Percentiles rank a stretch among this genome's conserved stretches.
These are phyloP conservation scores for Kluyveromyces siamensis DNA, from an alignment of 805 yeast species.

Conservation along the genomic window DNA sequence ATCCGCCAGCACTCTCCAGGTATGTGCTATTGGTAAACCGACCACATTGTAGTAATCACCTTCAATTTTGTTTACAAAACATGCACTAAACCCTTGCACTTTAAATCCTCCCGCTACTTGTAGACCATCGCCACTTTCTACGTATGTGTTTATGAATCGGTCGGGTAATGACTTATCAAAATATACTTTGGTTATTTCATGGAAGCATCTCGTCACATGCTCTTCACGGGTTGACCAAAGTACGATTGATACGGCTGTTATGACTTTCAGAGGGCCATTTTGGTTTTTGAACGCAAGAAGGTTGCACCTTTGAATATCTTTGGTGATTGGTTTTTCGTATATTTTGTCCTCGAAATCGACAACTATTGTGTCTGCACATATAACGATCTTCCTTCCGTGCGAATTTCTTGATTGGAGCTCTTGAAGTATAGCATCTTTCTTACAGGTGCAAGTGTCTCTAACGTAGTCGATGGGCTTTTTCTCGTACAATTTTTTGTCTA, in stretches of 20 bases:
- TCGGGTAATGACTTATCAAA: constrained; percentile 41
- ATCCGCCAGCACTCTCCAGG: constrained; percentile 23
- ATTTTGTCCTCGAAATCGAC: constrained; percentile 45
- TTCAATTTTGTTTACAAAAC: constrained; percentile 48
- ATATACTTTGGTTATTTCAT: constrained; percentile 34
- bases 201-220: constrained; percentile 18
- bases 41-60: constrained; percentile 87
- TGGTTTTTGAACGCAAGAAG: constrained; percentile 36
- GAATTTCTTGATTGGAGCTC: constrained; percentile 21
- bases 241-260: constrained; percentile 46
- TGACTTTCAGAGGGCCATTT: constrained; percentile 41
- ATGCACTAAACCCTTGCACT: constrained; percentile 65
- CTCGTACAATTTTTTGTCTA: constrained; percentile 39
- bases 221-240: constrained; percentile 12
- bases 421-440: constrained; percentile 54
- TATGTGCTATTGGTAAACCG: constrained; percentile 67
- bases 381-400: constrained; percentile 21
- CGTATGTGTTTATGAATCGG: constrained; percentile 52
- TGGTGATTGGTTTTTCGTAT: constrained; percentile 70
- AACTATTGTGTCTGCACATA: constrained; percentile 80
- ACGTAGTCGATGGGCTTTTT: constrained; percentile 43
- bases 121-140: constrained; percentile 61
- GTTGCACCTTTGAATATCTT: constrained; percentile 41
- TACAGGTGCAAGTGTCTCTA: constrained; percentile 54
- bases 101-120: constrained; percentile 91